Evolutionary conservation across 2,329 filamentous ascomycete genomes (phyloP), one percentile per base, ranked within the genome.

Genomic region (Fusarium lyarnte): DNA sequence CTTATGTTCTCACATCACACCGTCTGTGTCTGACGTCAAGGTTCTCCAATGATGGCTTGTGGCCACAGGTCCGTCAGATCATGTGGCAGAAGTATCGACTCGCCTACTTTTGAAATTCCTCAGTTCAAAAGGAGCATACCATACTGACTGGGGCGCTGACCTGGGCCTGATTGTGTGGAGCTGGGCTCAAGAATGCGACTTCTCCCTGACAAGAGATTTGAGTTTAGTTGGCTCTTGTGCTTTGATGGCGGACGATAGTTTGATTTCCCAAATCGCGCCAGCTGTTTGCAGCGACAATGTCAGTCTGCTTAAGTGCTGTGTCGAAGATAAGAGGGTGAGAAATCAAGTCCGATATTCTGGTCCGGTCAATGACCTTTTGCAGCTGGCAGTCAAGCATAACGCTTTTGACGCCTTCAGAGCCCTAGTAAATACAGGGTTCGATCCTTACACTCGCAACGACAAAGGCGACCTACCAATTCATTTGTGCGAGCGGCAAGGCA

Each of bases 1-100:
- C 0, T 8, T 58, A 1, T 38, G 5, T 0, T 25, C 23, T 4
- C 21, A 13, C 2, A 38, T 2, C 1, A n/a, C 0, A 0, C 43
- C 43, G 0, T 38, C 45, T 2, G 2, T 16, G 8, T 0, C 33
- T 10, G 55, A 58, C 0, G 27, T 58, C 13, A 19, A 23, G 25
- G 13, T 52, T 1, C 35, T 58, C 25, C 2, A 38, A 16, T 21
- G 52, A 9, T 52, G 55, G 55, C 33, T 58, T 4, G 6, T 36
- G 3, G 6, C 25, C 0, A 39, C 17, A 8, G 7, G 9, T 5
- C 4, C 3, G 3, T 25, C 17, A 13, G n/a, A 58, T 23, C 0
- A 16, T 17, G n/a, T 51, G n/a, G 43, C 55, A 25, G 51, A 62
- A 25, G 8, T 9, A 5, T 49, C 54, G 1, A 10, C 39, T 2